Conservation (phyloP, 2,329 filamentous ascomycete genomes). For the Ceratocystis huliohia region DNA sequence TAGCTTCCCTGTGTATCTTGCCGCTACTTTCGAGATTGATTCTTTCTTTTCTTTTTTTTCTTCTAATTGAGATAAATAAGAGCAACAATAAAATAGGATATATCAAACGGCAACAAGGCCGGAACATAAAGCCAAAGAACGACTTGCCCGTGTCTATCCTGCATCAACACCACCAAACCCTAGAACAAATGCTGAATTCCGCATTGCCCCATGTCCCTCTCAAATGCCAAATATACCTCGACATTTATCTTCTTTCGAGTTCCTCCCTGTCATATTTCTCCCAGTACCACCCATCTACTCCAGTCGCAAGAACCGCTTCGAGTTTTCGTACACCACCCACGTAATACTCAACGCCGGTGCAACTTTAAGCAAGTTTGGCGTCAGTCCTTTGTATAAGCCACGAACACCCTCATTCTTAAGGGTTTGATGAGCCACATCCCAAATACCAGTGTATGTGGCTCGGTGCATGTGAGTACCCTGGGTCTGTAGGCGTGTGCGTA, state of each 20-base stretch:
- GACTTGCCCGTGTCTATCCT: slow-evolving; percentile 1
- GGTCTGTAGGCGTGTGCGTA: slow-evolving; percentile 82
- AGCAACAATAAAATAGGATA: neutral
- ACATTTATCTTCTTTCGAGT: neutral
- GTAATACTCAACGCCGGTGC: slow-evolving; percentile 91
- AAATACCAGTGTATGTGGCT: slow-evolving; percentile 77
- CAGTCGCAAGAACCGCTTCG: slow-evolving; percentile 56
- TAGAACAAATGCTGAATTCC: slow-evolving; percentile 39
- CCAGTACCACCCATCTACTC: slow-evolving; percentile 27
- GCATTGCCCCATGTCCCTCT: slow-evolving; percentile 25
- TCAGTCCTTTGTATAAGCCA: slow-evolving; percentile 87
- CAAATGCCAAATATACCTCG: slow-evolving; percentile 21
- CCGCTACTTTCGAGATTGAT: too few species aligned
- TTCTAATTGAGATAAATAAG: neutral
- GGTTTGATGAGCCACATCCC: slow-evolving; percentile 77
- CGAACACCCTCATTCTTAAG: slow-evolving; percentile 68
- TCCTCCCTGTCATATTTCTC: slow-evolving; percentile 11
- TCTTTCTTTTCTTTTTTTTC: too few species aligned
- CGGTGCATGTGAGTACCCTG: slow-evolving; percentile 90
- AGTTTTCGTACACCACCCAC: slow-evolving; percentile 86
- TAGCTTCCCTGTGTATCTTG: too few species aligned
- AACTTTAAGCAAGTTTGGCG: slow-evolving; percentile 91
- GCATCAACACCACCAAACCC: slow-evolving; percentile 32
- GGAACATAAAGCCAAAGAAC: slow-evolving; percentile 4
- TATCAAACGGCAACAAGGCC: neutral